A percentile compares a stretch with the other conserved stretches of the same genome.
phyloP scores from a whole-genome alignment of 305 asterid genomes.

The Nicotiana rustica region DNA sequence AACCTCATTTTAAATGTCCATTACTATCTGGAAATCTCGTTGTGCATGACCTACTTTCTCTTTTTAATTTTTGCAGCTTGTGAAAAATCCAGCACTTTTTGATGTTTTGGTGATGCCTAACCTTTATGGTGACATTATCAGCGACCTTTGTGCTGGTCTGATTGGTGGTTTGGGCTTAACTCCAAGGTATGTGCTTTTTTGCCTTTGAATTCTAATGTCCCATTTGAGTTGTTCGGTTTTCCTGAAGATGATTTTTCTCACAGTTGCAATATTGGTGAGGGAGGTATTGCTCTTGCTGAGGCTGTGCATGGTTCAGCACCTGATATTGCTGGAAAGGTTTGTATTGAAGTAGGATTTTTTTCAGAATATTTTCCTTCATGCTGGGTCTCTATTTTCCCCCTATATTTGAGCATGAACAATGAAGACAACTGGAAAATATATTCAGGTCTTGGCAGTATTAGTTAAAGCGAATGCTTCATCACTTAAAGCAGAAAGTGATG shows the following conservation, averaged over 20 bases:
- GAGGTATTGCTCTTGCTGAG: conserved; percentile 99
- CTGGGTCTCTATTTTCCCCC: neutral
- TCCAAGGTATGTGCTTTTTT: conserved; percentile 68
- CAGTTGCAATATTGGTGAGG: conserved; percentile 98
- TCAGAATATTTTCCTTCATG: neutral
- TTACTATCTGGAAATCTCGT: neutral
- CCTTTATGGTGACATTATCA: conserved; percentile 96
- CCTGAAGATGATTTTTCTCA: conserved; percentile 33
- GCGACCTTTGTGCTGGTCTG: conserved; percentile 99
- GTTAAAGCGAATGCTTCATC: no score
- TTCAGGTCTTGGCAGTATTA: no score
- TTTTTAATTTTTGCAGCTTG: conserved; percentile 67
- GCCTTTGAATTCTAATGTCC: conserved; percentile 17
- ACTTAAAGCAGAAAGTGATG: no score
- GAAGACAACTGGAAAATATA: neutral
- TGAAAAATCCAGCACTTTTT: conserved; percentile 91
- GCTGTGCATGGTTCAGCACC: conserved; percentile 99
- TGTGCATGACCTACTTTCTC: conserved; percentile 16
- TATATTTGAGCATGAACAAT: neutral
- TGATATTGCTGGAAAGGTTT: conserved; percentile 98
- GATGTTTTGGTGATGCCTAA: conserved; percentile 99
- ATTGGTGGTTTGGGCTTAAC: conserved; percentile 98
- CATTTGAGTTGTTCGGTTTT: conserved; percentile 18
- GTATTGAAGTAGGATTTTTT: conserved; percentile 16
- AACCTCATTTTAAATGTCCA: neutral